Percentiles rank a stretch among this genome's conserved stretches.
Evolutionary conservation across 306 rosid genomes (phyloP).

Genomic region (Arachis stenosperma): DNA sequence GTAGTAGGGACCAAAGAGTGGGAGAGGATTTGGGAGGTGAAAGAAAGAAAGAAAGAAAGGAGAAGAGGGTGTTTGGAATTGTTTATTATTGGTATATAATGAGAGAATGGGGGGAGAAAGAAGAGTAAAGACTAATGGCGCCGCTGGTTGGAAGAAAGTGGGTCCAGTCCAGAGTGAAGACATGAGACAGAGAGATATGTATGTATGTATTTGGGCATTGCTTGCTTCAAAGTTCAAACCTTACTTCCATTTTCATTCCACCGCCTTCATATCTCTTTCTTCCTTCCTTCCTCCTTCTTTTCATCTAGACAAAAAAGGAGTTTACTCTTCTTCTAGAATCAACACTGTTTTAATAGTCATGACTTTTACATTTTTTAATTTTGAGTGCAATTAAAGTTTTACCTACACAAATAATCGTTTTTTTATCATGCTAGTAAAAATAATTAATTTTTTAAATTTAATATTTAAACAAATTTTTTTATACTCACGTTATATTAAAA

Average conservation of each 20-base stretch:
- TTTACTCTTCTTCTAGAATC: neutral
- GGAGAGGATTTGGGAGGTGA: neutral
- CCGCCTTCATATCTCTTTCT: constrained; percentile 45
- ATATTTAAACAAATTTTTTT: too few relatives aligned
- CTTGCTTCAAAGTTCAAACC: constrained; percentile 48
- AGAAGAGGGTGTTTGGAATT: constrained; percentile 31
- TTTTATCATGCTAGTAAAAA: too few relatives aligned
- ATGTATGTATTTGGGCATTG: constrained; percentile 35
- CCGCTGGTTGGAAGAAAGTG: constrained; percentile 64
- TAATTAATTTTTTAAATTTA: too few relatives aligned
- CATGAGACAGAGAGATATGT: constrained; percentile 36
- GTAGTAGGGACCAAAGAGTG: constrained; percentile 1
- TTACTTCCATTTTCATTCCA: constrained; percentile 13
- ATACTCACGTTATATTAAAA: too few relatives aligned
- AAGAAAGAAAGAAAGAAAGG: neutral
- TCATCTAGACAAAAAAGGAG: neutral
- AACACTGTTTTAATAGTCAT: too few relatives aligned
- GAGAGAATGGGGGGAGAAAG: constrained; percentile 30
- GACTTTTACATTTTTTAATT: too few relatives aligned
- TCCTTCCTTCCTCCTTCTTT: neutral
- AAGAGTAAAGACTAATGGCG: constrained; percentile 82
- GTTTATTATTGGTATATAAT: constrained; percentile 44
- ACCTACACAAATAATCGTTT: too few relatives aligned
- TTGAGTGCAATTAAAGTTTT: too few relatives aligned
- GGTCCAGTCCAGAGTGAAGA: constrained; percentile 50